Evolutionary conservation across 2,329 filamentous ascomycete genomes (phyloP), one percentile per base, ranked within the genome.

Genomic region (Aspergillus cejpii): DNA sequence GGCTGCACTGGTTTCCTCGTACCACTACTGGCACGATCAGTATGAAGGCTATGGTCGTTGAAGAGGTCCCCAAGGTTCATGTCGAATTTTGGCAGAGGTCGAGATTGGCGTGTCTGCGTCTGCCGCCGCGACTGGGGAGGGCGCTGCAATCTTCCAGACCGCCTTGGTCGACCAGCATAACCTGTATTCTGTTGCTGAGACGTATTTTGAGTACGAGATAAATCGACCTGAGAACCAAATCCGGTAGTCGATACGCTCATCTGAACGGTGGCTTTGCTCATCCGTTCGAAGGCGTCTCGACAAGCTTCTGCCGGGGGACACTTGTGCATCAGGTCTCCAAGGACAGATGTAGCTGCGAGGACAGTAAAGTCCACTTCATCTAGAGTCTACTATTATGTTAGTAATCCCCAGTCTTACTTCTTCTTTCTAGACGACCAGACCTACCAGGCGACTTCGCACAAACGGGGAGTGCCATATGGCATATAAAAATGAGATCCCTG

Each of bases 291-390:
- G 1, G 92, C 90, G 64, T 97, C 90, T 11, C 89, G 82, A 64
- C 91, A 97, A 8, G 90, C 88, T 73, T 96, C 90, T 24, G 91
- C 91, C 0, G 91, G 91, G 0, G 91, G 90, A 56, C 92, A 97
- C 65, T 95, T 95, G 54, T 94, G 87, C 53, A 94, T 90, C 51
- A 97, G 76, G 61, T 96, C 92, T 4, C 82, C 84, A 34, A 97
- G 82, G 6, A 97, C 89, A 1, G 91, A 96, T 39, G 88, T 96
- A 17, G 90, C 91, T 6, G 90, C 88, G 39, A 96, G 75, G 6
- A 97, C 87, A 0, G 91, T 97, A 58, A 95, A 95, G 63, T 97
- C 91, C n/a, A 97, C 89, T 63, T 97, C 91, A 59, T 97, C 90
- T 71, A 95, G 85, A 6, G 85, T 87, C 75, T 77, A 49, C 44